These are phyloP conservation scores for Mortierella hygrophila DNA, from an alignment of 192 early-diverging fungal genomes.

Conservation along the genomic window DNA sequence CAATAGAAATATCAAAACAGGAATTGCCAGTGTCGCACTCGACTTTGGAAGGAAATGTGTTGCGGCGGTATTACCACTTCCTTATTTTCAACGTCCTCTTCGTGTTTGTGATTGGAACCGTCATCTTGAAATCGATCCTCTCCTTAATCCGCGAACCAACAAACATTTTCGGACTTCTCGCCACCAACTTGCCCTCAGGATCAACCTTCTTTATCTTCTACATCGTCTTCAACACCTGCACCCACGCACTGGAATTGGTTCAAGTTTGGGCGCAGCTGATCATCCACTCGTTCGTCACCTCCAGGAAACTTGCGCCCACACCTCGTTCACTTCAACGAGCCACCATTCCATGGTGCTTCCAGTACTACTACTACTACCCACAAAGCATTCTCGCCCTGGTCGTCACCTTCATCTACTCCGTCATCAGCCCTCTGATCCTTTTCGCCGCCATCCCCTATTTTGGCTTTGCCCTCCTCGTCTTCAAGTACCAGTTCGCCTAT, in stretches of 20 bases:
- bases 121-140: slow-evolving; percentile 66
- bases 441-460: slow-evolving; percentile 68
- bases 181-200: slow-evolving; percentile 65
- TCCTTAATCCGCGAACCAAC: slow-evolving; percentile 63
- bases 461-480: slow-evolving; percentile 64
- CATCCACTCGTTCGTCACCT: slow-evolving; percentile 62
- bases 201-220: slow-evolving; percentile 75
- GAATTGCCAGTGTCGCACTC: slow-evolving; percentile 71
- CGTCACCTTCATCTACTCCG: slow-evolving; percentile 70
- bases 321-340: slow-evolving; percentile 65
- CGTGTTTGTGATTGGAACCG: slow-evolving; percentile 69
- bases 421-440: slow-evolving; percentile 71
- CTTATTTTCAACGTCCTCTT: slow-evolving; percentile 74
- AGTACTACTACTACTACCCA: slow-evolving; percentile 74
- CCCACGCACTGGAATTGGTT: slow-evolving; percentile 69
- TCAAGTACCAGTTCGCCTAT: slow-evolving; percentile 73
- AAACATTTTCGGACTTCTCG: slow-evolving; percentile 62
- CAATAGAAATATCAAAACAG: slow-evolving; percentile 68
- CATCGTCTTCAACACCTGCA: slow-evolving; percentile 69
- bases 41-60: slow-evolving; percentile 65
- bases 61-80: slow-evolving; percentile 70
- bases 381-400: slow-evolving; percentile 73
- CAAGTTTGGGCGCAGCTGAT: slow-evolving; percentile 70
- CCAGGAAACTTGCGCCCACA: slow-evolving; percentile 61
- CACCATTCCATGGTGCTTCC: slow-evolving; percentile 67